Evolutionary conservation across 768 basidiomycete species (phyloP).

Genomic region (Tephrocybe sp.): DNA sequence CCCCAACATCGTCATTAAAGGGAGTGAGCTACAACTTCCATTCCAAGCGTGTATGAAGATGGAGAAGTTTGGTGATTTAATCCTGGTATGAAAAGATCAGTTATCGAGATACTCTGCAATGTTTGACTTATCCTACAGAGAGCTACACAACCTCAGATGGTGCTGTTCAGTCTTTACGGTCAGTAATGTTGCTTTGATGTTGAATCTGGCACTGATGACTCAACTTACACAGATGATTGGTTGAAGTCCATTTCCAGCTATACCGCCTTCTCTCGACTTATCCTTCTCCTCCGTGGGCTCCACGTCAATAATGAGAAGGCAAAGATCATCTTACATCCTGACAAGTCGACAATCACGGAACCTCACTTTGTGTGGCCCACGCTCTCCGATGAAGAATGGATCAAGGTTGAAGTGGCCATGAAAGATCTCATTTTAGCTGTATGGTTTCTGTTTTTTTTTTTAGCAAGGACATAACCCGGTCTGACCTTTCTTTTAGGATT

Average conservation of each 20-base stretch:
- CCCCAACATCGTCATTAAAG: conserved; percentile 99
- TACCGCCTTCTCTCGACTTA: conserved; percentile 97
- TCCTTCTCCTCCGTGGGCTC: conserved; percentile 92
- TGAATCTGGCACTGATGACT: conserved; percentile 5
- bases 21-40: conserved; percentile 94
- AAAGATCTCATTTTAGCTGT: conserved; percentile 94
- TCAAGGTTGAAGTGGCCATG: conserved; percentile 98
- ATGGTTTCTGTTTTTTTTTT: conserved; percentile 20
- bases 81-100: conserved; percentile 50
- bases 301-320: conserved; percentile 99
- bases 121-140: conserved; percentile 42
- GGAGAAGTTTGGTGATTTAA: conserved; percentile 99
- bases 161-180: conserved; percentile 95
- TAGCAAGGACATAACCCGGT: background rate
- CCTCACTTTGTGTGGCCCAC: conserved; percentile 98
- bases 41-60: conserved; percentile 99
- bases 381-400: conserved; percentile 93
- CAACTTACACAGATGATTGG: conserved; percentile 79
- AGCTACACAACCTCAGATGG: conserved; percentile 99
- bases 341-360: conserved; percentile 95
- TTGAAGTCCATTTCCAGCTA: conserved; percentile 98
- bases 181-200: conserved; percentile 13
- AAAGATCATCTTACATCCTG: conserved; percentile 96
- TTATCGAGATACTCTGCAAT: background rate
- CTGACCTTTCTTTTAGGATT: conserved; percentile 55